phyloP scores from a whole-genome alignment of 2,329 filamentous ascomycete species.

The Colletotrichum sp. region DNA sequence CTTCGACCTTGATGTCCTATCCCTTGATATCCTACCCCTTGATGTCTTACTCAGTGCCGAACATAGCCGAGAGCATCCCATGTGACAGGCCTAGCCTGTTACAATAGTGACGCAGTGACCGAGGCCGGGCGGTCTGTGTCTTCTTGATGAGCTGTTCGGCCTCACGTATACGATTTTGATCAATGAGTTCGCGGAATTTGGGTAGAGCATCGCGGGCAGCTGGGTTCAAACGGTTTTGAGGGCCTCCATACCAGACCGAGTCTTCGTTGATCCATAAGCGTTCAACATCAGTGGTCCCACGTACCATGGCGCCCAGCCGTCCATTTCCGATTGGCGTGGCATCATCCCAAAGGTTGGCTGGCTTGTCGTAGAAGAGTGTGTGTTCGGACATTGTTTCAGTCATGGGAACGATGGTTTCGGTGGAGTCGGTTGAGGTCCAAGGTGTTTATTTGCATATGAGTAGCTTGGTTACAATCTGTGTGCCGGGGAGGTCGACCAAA shows the following conservation, averaged over 20 bases:
- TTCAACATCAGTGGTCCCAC: slow-evolving; percentile 35
- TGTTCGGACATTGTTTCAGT: neutral
- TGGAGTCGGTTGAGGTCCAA: neutral
- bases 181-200: neutral
- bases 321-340: slow-evolving; percentile 47
- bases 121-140: neutral
- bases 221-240: slow-evolving; percentile 38
- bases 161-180: neutral
- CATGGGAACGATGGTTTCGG: neutral
- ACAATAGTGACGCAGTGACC: neutral
- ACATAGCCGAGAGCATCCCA: no score
- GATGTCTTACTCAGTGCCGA: no score
- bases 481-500: neutral
- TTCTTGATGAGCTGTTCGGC: neutral
- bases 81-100: no score
- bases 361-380: neutral
- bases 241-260: slow-evolving; percentile 45
- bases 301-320: slow-evolving; percentile 39
- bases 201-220: slow-evolving; percentile 22
- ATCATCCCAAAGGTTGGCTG: neutral
- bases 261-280: slow-evolving; percentile 48
- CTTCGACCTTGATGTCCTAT: no score
- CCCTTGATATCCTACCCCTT: no score
- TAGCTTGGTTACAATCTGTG: neutral
- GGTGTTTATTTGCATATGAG: neutral